phyloP scores from a whole-genome alignment of 2,329 filamentous ascomycete species.

The Penicillium sp. region DNA sequence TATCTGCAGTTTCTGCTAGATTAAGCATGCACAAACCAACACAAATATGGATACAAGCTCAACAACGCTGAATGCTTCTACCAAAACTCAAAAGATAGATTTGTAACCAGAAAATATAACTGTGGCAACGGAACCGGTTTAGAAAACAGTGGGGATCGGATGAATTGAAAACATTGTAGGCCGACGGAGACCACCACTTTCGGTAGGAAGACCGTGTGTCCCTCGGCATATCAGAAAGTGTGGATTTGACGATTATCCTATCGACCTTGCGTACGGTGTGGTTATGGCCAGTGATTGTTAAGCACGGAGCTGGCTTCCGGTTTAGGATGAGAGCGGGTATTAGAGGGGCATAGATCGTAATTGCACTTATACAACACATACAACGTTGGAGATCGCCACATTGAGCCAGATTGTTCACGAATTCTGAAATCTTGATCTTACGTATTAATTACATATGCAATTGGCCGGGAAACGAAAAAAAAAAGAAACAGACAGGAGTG shows the following conservation, averaged over 20 bases:
- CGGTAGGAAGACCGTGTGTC: constrained; percentile 29
- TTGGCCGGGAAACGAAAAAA: background rate
- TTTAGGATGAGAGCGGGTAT: constrained; percentile 3
- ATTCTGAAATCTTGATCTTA: background rate
- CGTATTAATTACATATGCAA: constrained; percentile 8
- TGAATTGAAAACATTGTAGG: constrained; percentile 15
- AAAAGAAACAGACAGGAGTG: background rate
- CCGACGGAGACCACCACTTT: constrained; percentile 26
- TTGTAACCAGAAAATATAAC: background rate
- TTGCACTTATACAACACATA: background rate
- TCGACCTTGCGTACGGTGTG: background rate
- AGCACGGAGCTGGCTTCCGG: constrained; percentile 20
- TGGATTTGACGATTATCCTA: background rate
- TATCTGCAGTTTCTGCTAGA: constrained; percentile 1
- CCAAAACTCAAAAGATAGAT: background rate
- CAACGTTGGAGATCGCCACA: too few species aligned
- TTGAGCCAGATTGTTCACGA: too few species aligned
- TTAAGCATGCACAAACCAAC: background rate
- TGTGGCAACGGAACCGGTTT: constrained; percentile 8
- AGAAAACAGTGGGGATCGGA: constrained; percentile 21
- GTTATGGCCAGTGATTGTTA: constrained; percentile 21
- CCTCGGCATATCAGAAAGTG: background rate
- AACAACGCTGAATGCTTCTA: background rate
- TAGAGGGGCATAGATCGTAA: background rate
- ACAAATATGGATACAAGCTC: background rate